A percentile compares a stretch with the other conserved stretches of the same genome.
Conservation (phyloP, 2,329 filamentous ascomycete genomes). For the Cercospora sesami region DNA sequence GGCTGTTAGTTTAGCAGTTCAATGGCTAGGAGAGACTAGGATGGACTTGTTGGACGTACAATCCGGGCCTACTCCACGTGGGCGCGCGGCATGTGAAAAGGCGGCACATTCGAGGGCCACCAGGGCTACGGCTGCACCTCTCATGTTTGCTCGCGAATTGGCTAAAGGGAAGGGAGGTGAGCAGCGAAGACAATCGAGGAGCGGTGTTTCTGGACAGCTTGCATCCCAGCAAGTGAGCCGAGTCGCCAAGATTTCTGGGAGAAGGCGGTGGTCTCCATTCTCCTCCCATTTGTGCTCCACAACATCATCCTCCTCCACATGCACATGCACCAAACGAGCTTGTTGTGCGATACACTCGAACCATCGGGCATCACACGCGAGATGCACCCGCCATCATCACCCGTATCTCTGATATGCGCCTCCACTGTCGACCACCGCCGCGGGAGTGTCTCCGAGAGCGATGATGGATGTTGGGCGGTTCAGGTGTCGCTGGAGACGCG, state of each 20-base stretch:
- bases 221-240: slow-evolving; percentile 9
- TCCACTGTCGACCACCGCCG: neutral
- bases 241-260: slow-evolving; percentile 5
- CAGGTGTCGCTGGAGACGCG: neutral
- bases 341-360: neutral
- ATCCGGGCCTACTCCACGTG: slow-evolving; percentile 84
- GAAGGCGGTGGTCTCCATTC: neutral
- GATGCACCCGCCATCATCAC: neutral
- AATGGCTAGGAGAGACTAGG: slow-evolving; percentile 6
- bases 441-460: neutral
- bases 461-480: neutral
- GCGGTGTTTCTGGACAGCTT: slow-evolving; percentile 12
- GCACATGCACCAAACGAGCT: neutral
- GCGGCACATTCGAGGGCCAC: slow-evolving; percentile 37
- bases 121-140: slow-evolving; percentile 34
- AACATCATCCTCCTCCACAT: neutral
- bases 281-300: neutral
- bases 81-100: slow-evolving; percentile 64
- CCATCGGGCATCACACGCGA: neutral
- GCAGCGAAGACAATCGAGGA: neutral
- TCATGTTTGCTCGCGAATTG: slow-evolving; percentile 29
- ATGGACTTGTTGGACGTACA: slow-evolving; percentile 56
- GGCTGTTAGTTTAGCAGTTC: slow-evolving; percentile 6
- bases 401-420: no score
- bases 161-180: neutral